These are phyloP conservation scores for Cutaneotrichosporon sp. DNA, from an alignment of 1,284 basidiomycete species.

Conservation along the genomic window DNA sequence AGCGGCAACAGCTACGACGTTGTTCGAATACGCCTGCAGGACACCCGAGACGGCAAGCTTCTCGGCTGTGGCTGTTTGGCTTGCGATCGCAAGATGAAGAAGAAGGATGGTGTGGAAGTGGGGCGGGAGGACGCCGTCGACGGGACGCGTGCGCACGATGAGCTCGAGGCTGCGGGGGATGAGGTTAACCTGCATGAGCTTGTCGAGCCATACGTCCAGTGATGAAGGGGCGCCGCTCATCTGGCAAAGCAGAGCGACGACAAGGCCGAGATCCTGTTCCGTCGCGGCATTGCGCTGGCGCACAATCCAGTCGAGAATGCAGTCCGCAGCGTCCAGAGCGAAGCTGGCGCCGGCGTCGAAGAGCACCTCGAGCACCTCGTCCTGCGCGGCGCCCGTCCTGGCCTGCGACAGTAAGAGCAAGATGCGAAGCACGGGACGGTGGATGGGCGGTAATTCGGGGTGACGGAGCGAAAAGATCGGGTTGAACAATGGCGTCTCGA, in stretches of 20 bases:
- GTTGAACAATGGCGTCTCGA: constrained; percentile 68
- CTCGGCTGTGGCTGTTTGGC: constrained; percentile 70
- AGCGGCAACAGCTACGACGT: constrained; percentile 67
- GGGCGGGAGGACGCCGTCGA: constrained; percentile 41
- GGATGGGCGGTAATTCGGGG: constrained; percentile 63
- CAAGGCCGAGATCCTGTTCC: constrained; percentile 32
- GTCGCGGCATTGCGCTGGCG: constrained; percentile 8
- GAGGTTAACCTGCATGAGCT: constrained; percentile 75
- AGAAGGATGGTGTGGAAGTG: constrained; percentile 73
- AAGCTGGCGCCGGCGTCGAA: constrained; percentile 33
- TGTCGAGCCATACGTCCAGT: constrained; percentile 61
- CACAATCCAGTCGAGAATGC: constrained; percentile 32
- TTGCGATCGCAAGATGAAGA: constrained; percentile 81
- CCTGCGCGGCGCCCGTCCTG: constrained; percentile 9
- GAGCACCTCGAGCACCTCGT: constrained; percentile 21
- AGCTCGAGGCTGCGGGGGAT: constrained; percentile 72
- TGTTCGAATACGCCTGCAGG: constrained; percentile 75
- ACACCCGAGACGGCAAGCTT: constrained; percentile 77
- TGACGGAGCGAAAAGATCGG: constrained; percentile 71
- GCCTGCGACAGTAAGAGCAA: constrained; percentile 61
- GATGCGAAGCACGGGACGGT: constrained; percentile 71
- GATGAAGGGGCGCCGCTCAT: constrained; percentile 23
- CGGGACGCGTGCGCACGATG: constrained; percentile 54
- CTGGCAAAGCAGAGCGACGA: constrained; percentile 37
- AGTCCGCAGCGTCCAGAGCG: constrained; percentile 37